These are phyloP conservation scores for Cyclospora cayetanensis DNA, from an alignment of 169 alveolate species.

Conservation along the genomic window DNA sequence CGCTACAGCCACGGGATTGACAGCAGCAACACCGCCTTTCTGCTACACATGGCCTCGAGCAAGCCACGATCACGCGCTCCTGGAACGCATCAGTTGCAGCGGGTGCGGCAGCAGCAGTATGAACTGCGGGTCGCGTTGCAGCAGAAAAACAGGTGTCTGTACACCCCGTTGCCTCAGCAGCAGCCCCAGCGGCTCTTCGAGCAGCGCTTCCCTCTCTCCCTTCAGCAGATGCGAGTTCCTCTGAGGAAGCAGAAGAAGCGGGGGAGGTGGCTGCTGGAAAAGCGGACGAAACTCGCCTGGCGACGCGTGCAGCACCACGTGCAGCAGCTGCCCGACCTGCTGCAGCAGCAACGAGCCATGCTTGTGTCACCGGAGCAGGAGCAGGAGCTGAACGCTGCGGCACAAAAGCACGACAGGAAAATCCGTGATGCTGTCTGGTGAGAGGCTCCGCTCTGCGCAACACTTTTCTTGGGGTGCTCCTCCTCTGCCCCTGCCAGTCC, in stretches of 20 bases:
- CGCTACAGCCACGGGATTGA: not conserved
- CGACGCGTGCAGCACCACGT: not conserved
- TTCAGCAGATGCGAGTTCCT: slow-evolving; percentile 20
- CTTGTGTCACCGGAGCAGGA: slow-evolving; percentile 13
- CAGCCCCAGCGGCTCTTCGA: not conserved
- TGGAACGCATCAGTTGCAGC: not conserved
- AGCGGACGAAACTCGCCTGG: not conserved
- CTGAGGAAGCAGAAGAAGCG: slow-evolving; percentile 5
- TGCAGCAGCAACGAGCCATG: not conserved
- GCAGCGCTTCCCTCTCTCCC: not conserved
- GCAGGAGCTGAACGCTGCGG: not conserved
- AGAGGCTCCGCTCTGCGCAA: too few species aligned
- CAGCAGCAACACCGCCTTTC: slow-evolving; percentile 2
- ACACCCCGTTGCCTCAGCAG: slow-evolving; percentile 12
- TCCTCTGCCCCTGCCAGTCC: too few species aligned
- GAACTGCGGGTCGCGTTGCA: slow-evolving; percentile 7
- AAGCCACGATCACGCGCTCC: not conserved
- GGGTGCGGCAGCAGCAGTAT: slow-evolving; percentile 17
- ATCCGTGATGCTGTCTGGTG: not conserved
- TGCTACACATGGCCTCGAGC: not conserved
- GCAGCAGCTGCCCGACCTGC: slow-evolving; percentile 10
- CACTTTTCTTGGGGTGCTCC: not conserved
- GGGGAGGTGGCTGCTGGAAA: not conserved
- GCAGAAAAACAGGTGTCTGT: slow-evolving; percentile 20
- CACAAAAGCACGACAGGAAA: not conserved